Evolutionary conservation across 257 asterid species (phyloP), one percentile per base, ranked within the genome.

Genomic region (Petrea volubilis): DNA sequence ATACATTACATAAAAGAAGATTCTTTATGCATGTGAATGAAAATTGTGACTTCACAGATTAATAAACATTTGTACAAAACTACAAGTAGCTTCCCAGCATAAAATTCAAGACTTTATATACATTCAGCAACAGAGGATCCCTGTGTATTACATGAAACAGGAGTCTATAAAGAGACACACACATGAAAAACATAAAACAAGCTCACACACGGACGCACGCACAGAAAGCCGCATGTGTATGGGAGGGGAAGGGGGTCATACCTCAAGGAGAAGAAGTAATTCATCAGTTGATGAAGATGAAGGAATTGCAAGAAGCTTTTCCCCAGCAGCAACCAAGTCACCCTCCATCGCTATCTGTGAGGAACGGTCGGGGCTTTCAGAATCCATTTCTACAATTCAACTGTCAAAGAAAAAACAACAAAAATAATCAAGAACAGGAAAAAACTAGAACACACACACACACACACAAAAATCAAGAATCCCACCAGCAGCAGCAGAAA

Each of bases 261-360:
- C 89, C 80, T 79, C 78, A 10, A 84, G 79, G 25, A 74, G 74
- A 36, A 52, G 10, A 31, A 81, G 79, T 51, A 84, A 69, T 41
- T 81, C 80, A 43, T 71, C 81, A 47, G 72, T 60, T 36, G 82
- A 69, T 28, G 80, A 65, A 33, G 82, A 69, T 28, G 80, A 65
- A 33, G 68, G 67, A 31, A 5, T 28, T 25, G 38, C 31, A 3
- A 81, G 69, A 64, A 84, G 81, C 71, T 18, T 74, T 14, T 46
- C 38, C 52, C 84, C 86, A 34, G 58, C 33, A 25, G 68, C 83
- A 51, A 71, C 6, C 69, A 84, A 73, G 31, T 62, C 86, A 7
- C 62, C 70, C 63, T 77, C 82, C 20, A 81, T 64, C 52, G 75
- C 81, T 67, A 58, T 60, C 80, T 64, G 83, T 11, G 82, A 73